These are phyloP conservation scores for Podospora australis DNA, from an alignment of 495 filamentous ascomycete genomes.

Conservation along the genomic window DNA sequence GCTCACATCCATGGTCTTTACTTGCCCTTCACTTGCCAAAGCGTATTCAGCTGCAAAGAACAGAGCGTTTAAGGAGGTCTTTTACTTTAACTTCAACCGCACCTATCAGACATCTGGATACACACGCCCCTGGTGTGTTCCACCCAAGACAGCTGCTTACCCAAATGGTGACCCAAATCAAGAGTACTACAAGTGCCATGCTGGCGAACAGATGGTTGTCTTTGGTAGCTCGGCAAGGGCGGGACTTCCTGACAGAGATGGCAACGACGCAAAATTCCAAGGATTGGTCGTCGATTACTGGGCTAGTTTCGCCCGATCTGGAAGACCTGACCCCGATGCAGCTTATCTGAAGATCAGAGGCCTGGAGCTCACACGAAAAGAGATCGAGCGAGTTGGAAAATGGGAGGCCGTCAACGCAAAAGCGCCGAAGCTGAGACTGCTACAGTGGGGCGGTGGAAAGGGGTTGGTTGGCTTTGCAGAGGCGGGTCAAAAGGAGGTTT, in stretches of 20 bases:
- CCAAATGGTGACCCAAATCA: conserved; percentile 32
- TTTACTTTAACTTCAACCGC: conserved; percentile 38
- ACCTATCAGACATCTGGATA: conserved; percentile 38
- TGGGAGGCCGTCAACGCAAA: conserved; percentile 19
- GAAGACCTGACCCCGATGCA: conserved; percentile 20
- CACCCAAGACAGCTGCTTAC: conserved; percentile 19
- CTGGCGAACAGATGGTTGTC: conserved; percentile 40
- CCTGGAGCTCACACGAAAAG: conserved; percentile 14
- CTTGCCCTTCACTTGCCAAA: conserved; percentile 32
- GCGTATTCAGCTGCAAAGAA: conserved; percentile 26
- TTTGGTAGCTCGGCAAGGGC: conserved; percentile 28
- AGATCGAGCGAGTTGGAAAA: conserved; percentile 11
- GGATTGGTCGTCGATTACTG: conserved; percentile 25
- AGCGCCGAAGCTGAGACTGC: conserved; percentile 16
- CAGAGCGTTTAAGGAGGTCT: conserved; percentile 23
- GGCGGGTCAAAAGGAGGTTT: conserved; percentile 13
- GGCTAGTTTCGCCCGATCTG: conserved; percentile 20
- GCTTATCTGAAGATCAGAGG: conserved; percentile 16
- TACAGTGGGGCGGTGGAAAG: conserved; percentile 26
- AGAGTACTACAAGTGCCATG: conserved; percentile 45
- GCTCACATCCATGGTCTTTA: conserved; percentile 32
- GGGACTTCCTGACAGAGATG: conserved; percentile 22
- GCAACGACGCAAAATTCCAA: conserved; percentile 21
- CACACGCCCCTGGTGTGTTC: conserved; percentile 32
- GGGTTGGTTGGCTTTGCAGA: conserved; percentile 14